phyloP scores from a whole-genome alignment of 75 land plant genomes.

The Azolla pinnata region DNA sequence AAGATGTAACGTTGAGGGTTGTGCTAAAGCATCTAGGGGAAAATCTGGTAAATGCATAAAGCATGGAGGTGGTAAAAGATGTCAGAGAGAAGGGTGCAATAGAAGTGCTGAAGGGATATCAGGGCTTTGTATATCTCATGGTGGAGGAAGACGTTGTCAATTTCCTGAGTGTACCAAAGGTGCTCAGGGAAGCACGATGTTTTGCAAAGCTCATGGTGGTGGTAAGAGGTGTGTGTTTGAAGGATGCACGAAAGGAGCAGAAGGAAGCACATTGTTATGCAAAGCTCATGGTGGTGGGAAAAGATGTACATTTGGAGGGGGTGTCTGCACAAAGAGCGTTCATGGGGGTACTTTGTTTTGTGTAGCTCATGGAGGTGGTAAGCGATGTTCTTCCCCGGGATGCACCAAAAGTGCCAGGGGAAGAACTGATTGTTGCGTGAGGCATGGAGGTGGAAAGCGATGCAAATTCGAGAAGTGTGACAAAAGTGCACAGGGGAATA shows the following conservation, averaged over 20 bases:
- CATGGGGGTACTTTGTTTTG: conserved; percentile 88
- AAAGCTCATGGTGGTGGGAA: conserved; percentile 96
- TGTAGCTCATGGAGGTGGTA: conserved; percentile 92
- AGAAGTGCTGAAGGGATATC: conserved; percentile 91
- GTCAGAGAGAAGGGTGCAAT: conserved; percentile 74
- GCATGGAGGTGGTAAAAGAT: conserved; percentile 92
- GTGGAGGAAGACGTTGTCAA: conserved; percentile 86
- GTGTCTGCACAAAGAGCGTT: conserved; percentile 85
- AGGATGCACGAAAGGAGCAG: conserved; percentile 87
- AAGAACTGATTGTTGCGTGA: conserved; percentile 73
- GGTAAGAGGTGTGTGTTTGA: conserved; percentile 71
- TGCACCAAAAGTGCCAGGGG: conserved; percentile 92
- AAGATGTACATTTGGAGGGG: conserved; percentile 83
- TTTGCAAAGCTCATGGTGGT: conserved; percentile 95
- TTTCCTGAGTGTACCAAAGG: conserved; percentile 62
- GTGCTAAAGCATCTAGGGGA: conserved; percentile 80
- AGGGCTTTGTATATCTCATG: conserved; percentile 92
- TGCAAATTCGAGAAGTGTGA: conserved; percentile 65
- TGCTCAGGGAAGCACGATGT: conserved; percentile 93
- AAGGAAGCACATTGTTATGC: conserved; percentile 86
- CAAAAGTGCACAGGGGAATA: conserved; percentile 92
- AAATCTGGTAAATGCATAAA: conserved; percentile 84
- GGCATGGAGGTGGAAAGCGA: conserved; percentile 92
- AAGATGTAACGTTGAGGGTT: conserved; percentile 63
- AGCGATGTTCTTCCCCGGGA: conserved; percentile 69